Evolutionary conservation across 1,284 basidiomycete species (phyloP).

Genomic region (Pyrrhoderma lamaoense): DNA sequence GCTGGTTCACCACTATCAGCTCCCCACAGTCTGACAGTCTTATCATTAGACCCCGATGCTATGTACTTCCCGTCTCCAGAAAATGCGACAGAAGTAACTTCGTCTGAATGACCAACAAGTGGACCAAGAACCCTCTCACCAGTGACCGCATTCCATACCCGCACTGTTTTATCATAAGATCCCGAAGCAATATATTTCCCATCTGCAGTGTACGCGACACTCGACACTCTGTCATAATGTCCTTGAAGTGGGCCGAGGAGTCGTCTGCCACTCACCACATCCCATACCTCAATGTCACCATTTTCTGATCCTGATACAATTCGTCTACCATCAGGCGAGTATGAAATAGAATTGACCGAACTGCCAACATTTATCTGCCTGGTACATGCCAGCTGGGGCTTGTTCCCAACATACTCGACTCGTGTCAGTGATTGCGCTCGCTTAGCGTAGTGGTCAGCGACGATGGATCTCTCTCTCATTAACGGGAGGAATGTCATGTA

Average conservation of each 20-base stretch:
- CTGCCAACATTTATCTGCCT: background rate
- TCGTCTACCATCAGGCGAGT: background rate
- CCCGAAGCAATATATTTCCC: slow-evolving; percentile 1
- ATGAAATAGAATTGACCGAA: background rate
- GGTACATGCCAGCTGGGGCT: no score
- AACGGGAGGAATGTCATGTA: slow-evolving; percentile 7
- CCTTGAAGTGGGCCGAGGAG: background rate
- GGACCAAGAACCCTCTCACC: no score
- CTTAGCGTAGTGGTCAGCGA: background rate
- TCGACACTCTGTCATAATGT: background rate
- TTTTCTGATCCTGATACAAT: slow-evolving; percentile 1
- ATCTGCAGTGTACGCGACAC: background rate
- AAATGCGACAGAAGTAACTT: no score
- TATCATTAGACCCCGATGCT: no score
- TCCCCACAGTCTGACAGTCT: slow-evolving; percentile 12
- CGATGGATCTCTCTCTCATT: slow-evolving; percentile 13
- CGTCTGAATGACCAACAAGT: no score
- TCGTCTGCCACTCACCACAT: background rate
- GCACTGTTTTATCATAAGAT: no score
- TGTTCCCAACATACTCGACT: no score
- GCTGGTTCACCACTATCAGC: background rate
- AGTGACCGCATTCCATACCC: no score
- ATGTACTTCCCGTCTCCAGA: no score
- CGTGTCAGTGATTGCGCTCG: no score
- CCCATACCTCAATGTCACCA: background rate